A percentile compares a stretch with the other conserved stretches of the same genome.
Evolutionary conservation across 352 stramenopile species (phyloP).

Genomic region (Phytophthora meadii): DNA sequence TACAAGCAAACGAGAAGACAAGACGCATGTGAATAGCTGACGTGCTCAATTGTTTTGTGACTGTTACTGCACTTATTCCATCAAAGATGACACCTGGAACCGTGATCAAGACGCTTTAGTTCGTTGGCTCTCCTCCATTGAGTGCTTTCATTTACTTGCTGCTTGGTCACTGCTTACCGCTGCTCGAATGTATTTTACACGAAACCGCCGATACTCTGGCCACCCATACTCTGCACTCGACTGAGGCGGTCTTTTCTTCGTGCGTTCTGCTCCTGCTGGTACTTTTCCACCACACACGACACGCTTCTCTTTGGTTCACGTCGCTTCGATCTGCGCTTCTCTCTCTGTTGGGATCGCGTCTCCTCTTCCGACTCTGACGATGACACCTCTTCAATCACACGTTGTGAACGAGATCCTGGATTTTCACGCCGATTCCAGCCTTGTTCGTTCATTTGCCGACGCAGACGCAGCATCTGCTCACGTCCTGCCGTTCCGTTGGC

Average conservation of each 20-base stretch:
- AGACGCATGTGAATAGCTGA: conserved; percentile 12
- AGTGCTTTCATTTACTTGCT: conserved; percentile 19
- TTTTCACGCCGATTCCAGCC: conserved; percentile 68
- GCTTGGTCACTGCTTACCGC: conserved; percentile 19
- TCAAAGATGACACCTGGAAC: conserved; percentile 16
- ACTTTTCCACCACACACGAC: conserved; percentile 51
- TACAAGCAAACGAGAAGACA: not conserved
- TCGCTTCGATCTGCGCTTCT: conserved; percentile 43
- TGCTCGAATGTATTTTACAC: conserved; percentile 53
- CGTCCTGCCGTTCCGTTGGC: conserved; percentile 70
- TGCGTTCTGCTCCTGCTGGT: conserved; percentile 63
- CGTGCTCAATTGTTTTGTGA: conserved; percentile 23
- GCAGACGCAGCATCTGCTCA: conserved; percentile 74
- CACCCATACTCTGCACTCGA: conserved; percentile 42
- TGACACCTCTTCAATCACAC: conserved; percentile 42
- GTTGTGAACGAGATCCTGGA: conserved; percentile 35
- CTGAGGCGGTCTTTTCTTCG: conserved; percentile 59
- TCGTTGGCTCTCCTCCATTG: conserved; percentile 4
- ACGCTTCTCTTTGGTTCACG: conserved; percentile 35
- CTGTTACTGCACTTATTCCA: conserved; percentile 40
- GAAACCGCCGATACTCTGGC: conserved; percentile 49
- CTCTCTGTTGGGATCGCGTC: conserved; percentile 7
- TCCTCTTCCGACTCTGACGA: conserved; percentile 70
- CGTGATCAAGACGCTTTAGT: conserved; percentile 2
- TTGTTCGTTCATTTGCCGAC: conserved; percentile 66